phyloP scores from a whole-genome alignment of 345 rosid species.

The Salix dunnii region DNA sequence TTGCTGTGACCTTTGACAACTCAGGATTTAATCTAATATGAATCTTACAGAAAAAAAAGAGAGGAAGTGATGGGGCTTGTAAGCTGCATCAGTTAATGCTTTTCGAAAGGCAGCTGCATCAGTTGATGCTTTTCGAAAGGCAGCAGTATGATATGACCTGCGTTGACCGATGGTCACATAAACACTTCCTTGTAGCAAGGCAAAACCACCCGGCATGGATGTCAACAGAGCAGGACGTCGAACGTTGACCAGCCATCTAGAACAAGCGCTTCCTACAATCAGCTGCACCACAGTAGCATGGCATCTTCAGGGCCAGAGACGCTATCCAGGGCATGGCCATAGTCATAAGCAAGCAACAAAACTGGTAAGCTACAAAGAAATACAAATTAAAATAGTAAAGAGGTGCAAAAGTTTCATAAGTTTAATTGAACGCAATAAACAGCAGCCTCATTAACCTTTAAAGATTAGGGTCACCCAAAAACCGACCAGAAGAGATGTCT shows the following conservation, averaged over 20 bases:
- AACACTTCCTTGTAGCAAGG: not conserved
- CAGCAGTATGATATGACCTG: not conserved
- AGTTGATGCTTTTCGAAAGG: no score
- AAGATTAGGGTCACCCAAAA: not conserved
- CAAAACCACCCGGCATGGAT: not conserved
- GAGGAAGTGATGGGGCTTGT: not conserved
- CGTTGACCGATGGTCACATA: not conserved
- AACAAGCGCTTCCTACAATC: slow-evolving; percentile 69
- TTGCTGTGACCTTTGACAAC: not conserved
- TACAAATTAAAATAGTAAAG: not conserved
- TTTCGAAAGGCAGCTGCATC: not conserved
- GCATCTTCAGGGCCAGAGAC: slow-evolving; percentile 61
- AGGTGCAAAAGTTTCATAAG: not conserved
- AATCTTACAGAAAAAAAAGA: not conserved
- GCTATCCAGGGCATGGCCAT: slow-evolving; percentile 78
- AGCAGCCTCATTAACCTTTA: not conserved
- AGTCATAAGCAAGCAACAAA: slow-evolving; percentile 65
- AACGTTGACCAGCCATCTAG: slow-evolving; percentile 29
- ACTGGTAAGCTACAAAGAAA: not conserved
- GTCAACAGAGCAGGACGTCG: not conserved
- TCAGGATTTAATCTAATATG: not conserved
- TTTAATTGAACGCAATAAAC: not conserved
- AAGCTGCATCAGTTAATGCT: not conserved
- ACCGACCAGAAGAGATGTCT: not conserved
- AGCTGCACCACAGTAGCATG: slow-evolving; percentile 74